Evolutionary conservation across 768 basidiomycete genomes (phyloP), one percentile per base, ranked within the genome.

Genomic region (Pisolithus albus): DNA sequence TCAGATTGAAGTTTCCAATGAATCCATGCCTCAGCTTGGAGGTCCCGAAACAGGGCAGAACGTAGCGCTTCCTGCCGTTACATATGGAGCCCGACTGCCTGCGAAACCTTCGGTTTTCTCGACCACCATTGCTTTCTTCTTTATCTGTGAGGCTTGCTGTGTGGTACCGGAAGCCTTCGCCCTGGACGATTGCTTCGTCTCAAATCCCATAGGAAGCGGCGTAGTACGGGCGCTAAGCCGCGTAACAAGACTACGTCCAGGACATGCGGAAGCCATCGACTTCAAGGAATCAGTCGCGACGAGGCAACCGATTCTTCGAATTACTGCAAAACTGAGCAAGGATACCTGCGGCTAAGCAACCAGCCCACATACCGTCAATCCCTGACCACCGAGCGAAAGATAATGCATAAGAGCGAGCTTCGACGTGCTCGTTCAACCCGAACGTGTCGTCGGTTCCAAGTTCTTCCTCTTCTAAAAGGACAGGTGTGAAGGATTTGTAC

Each of bases 361-460:
- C 11, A 37, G 19, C 11, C 24, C 10, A 50, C 60, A 24, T 38
- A 62, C 65, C 46, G 30, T 54, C 15, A 23, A 58, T 44, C 39
- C 57, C 63, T 52, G 78, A 57, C 78, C 79, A 79, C 51, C 64
- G 67, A 19, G 64, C 63, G 43, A 80, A 61, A 37, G 70, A 70
- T 45, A 80, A 61, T 9, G 72, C 48, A 38, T 61, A 65, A 52
- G 65, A 64, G 78, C 77, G 77, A 16, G 70, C 62, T 11, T 63
- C 55, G 21, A 77, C 55, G 10, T 64, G 53, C 41, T 54, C 56
- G 24, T 49, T 57, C 7, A 54, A 55, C 21, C 57, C 43, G 2
- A 52, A 42, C 5, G 47, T 49, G 15, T 34, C 47, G 7, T 30
- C 9, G 8, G 43, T 36, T 7, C 3, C 41, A 26, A 30, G 9